Evolutionary conservation across 257 asterid genomes (phyloP), one percentile per base, ranked within the genome.

Genomic region (Vinca minor): DNA sequence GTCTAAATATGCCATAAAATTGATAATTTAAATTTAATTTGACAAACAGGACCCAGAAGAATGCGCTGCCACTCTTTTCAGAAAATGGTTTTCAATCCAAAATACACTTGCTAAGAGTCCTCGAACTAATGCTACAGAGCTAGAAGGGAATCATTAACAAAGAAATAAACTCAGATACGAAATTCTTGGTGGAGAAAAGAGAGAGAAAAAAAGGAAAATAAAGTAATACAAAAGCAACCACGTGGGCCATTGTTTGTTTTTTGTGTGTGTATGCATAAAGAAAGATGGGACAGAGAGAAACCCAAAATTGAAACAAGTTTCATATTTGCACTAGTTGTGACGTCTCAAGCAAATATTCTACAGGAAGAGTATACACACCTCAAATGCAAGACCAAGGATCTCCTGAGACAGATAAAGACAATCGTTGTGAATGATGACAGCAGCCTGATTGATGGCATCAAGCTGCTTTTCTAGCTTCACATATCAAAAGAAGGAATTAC

Each of bases 301-400:
- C 2, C 54, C 23, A 25, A 62, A 61, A n/a, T n/a, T n/a, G 42
- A 31, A 56, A 5, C 42, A 41, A n/a, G n/a, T 23, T 36, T 20
- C 12, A 11, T 31, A 62, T 31, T 42, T 44, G 39, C 42, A 12
- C 41, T 39, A 41, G 23, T 25, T 62, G 14, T 13, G 21, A 12
- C 11, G 21, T 62, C 14, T 46, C 20, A 41, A 62, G 66, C 26
- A 61, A 39, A n/a, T 28, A 61, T 41, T 54, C 12, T 12, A 54
- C 34, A n/a, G 21, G 38, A 45, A 39, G 15, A 9, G 41, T 4
- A 41, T 54, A 20, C 58, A 45, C 39, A 84, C 99, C 96, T 93
- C 88, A 83, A 89, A 93, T 35, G 97, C 89, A 78, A 93, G 94
- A 67, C 96, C 99, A 73, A 89, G 87, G 77, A 87, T 85, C 88